These are phyloP conservation scores for Astrothelium macrocarpum DNA, from an alignment of 495 filamentous ascomycete species.

Conservation along the genomic window DNA sequence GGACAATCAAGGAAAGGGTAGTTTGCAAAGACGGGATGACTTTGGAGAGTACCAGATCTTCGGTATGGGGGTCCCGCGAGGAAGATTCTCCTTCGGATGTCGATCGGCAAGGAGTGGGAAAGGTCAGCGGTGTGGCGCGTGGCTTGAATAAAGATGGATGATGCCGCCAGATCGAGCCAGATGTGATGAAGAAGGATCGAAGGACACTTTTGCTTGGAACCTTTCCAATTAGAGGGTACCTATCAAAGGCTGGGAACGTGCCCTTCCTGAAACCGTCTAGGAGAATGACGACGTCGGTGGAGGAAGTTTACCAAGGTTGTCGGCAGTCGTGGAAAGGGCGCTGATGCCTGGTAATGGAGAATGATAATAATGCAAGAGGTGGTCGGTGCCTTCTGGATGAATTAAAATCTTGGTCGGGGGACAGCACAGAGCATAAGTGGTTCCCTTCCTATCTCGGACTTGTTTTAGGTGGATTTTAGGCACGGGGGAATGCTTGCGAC, in stretches of 20 bases:
- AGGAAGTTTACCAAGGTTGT: not conserved
- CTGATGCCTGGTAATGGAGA: not conserved
- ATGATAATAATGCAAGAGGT: conserved; percentile 1
- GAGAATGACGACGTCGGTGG: conserved; percentile 1
- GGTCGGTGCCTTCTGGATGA: not conserved
- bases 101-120: not conserved
- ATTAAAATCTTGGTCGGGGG: not conserved
- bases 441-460: conserved; percentile 6
- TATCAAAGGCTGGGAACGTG: not conserved
- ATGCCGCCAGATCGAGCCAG: not conserved
- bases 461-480: not conserved
- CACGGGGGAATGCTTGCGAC: not conserved
- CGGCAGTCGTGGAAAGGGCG: not conserved
- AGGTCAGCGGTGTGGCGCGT: not conserved
- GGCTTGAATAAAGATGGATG: conserved; percentile 1
- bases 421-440: not conserved
- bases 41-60: not conserved
- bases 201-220: not conserved
- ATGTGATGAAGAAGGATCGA: conserved; percentile 8
- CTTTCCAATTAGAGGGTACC: not conserved
- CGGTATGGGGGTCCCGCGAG: conserved; percentile 4
- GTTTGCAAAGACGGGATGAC: not conserved
- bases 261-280: not conserved
- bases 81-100: not conserved
- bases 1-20: conserved; percentile 1